Percentiles rank a stretch among this genome's conserved stretches.
phyloP scores from a whole-genome alignment of 2,329 filamentous ascomycete genomes.

The Apiospora kogelbergensis region DNA sequence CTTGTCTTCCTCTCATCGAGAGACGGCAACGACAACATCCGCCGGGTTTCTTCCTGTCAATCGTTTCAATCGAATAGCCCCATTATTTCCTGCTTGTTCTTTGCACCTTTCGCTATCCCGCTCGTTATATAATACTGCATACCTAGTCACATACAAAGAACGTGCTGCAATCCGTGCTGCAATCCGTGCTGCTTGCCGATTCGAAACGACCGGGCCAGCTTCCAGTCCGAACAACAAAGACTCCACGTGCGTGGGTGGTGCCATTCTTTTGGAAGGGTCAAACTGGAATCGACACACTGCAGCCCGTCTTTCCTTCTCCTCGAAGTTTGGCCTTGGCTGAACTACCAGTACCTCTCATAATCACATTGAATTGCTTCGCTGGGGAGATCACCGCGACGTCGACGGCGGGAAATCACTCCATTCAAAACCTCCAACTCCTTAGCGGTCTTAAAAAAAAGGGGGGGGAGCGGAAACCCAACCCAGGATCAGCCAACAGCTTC shows the following conservation, averaged over 20 bases:
- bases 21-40: background rate
- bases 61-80: background rate
- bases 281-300: background rate
- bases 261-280: background rate
- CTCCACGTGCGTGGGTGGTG: background rate
- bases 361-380: background rate
- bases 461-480: background rate
- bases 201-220: background rate
- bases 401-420: background rate
- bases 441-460: background rate
- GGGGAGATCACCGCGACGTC: background rate
- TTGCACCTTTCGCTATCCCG: background rate
- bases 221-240: conserved; percentile 3
- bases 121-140: background rate
- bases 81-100: background rate
- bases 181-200: background rate
- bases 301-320: background rate
- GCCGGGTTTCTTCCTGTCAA: background rate
- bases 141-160: background rate
- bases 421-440: background rate
- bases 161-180: background rate
- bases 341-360: background rate
- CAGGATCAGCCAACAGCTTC: background rate
- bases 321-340: background rate
- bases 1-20: background rate